Base-by-base conservation (phyloP, 192 early-diverging fungal genomes). In the Spizellomyces sp. region DNA sequence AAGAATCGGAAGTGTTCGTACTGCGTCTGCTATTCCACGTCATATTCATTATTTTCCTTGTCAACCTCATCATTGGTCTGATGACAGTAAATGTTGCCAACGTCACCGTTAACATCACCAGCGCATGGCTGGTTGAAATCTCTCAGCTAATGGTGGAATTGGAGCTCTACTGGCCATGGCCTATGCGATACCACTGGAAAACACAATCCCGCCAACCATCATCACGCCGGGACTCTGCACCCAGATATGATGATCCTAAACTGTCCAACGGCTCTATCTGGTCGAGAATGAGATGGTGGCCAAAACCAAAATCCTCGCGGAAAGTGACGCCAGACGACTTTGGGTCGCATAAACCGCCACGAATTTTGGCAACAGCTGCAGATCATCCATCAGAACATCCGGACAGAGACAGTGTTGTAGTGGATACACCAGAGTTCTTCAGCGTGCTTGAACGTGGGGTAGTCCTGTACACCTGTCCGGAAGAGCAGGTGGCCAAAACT, bases 51-150 rank as follows among this genome's bases (percentile, higher is more conserved):
- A 81, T 81, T 50, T 81, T 76, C 70, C 70, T 81, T 62, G 68
- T 82, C 48, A 82, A 82, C 63, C 74, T 82, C 27, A 82, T 82
- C 60, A 76, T 82, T 66, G 80, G 77, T 21, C 48, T 82, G 45
- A 82, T 82, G 80, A 82, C 80, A 12, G 80, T 82, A 0, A 82
- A 82, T 60, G 80, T 82, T 14, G 80, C 77, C 36, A 78, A 82
- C 66, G 73, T 82, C 12, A 75, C 74, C 22, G 73, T 73, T 21
- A 82, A 82, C 72, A 73, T 72, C 62, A 77, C 74, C 12, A 75
- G 77, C 21, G 76, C 80, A 8, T 82, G 80, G 80, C 75, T 82
- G 36, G 70, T 82, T 1, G 80, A 82, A 70, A 82, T 82, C 44
- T 71, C 80, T 7, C 70, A 78, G 5, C 67, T 82, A 9, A 82